Percentiles rank a stretch among this genome's conserved stretches.
phyloP scores from a whole-genome alignment of 371 early-diverging fungal species.

The Mortierella sp. region DNA sequence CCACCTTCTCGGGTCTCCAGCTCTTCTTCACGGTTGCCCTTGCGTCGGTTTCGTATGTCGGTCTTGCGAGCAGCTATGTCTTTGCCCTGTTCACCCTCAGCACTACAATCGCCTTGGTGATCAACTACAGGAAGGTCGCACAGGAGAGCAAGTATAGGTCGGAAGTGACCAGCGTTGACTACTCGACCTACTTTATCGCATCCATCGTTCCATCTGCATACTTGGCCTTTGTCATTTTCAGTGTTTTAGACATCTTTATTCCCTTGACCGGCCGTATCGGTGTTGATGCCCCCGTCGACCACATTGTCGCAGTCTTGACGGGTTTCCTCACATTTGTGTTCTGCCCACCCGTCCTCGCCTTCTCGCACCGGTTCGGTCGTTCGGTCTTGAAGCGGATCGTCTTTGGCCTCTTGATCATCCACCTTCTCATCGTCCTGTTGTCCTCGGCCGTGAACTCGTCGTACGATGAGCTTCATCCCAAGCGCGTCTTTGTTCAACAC shows the following conservation, averaged over 20 bases:
- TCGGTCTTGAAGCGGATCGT: constrained; percentile 58
- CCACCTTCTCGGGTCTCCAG: constrained; percentile 35
- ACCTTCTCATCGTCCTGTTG: constrained; percentile 60
- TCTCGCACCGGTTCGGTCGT: constrained; percentile 69
- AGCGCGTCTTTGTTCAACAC: constrained; percentile 75
- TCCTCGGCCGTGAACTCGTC: constrained; percentile 63
- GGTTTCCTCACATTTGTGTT: constrained; percentile 68
- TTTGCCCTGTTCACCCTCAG: constrained; percentile 43
- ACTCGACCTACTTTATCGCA: constrained; percentile 61
- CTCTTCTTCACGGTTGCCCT: constrained; percentile 30
- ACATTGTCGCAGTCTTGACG: constrained; percentile 73
- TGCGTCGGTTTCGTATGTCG: constrained; percentile 33
- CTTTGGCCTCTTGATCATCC: constrained; percentile 53
- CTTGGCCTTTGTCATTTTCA: constrained; percentile 64
- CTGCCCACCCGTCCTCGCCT: constrained; percentile 66
- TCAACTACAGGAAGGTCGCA: constrained; percentile 28
- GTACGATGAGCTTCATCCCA: constrained; percentile 78
- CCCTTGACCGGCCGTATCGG: constrained; percentile 85
- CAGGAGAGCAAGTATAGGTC: constrained; percentile 22
- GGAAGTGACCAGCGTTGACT: constrained; percentile 33
- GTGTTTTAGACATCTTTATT: constrained; percentile 76
- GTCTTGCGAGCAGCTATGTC: constrained; percentile 48
- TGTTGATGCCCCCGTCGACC: constrained; percentile 75
- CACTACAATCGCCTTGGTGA: constrained; percentile 24
- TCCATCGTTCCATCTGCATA: constrained; percentile 60